phyloP scores from a whole-genome alignment of 495 filamentous ascomycete species.

The Penicillium nucicola region DNA sequence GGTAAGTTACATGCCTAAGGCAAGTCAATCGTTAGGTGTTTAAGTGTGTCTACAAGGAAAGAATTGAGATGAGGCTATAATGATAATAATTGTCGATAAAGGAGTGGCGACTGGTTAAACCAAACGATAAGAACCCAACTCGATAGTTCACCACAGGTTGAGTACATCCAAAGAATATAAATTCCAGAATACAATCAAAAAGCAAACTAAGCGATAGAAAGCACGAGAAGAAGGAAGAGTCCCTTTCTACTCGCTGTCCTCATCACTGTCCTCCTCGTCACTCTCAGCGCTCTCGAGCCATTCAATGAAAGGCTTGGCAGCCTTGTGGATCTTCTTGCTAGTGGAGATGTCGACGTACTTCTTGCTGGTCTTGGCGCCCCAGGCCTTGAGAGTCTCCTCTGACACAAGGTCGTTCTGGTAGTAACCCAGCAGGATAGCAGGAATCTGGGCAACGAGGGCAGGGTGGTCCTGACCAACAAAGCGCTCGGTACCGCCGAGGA shows the following conservation, averaged over 20 bases:
- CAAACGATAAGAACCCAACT: slow-evolving; percentile 5
- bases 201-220: not conserved
- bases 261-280: slow-evolving; percentile 66
- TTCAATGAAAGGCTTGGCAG: slow-evolving; percentile 86
- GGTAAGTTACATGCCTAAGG: too few relatives aligned
- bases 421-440: slow-evolving; percentile 79
- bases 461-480: slow-evolving; percentile 82
- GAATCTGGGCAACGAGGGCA: slow-evolving; percentile 71
- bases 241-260: slow-evolving; percentile 32
- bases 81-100: slow-evolving; percentile 7
- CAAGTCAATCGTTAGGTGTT: not conserved
- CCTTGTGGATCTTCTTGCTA: slow-evolving; percentile 94
- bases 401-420: slow-evolving; percentile 84
- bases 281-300: slow-evolving; percentile 92
- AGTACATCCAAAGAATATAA: not conserved
- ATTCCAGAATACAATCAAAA: not conserved
- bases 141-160: not conserved
- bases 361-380: slow-evolving; percentile 93
- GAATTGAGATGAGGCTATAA: not conserved
- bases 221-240: not conserved
- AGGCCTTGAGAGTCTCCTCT: slow-evolving; percentile 84
- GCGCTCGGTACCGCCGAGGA: slow-evolving; percentile 95
- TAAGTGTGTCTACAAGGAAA: not conserved
- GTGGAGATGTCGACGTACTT: slow-evolving; percentile 88
- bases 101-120: slow-evolving; percentile 28